phyloP scores from a whole-genome alignment of 169 alveolate genomes.

The Eimeria sp. region DNA sequence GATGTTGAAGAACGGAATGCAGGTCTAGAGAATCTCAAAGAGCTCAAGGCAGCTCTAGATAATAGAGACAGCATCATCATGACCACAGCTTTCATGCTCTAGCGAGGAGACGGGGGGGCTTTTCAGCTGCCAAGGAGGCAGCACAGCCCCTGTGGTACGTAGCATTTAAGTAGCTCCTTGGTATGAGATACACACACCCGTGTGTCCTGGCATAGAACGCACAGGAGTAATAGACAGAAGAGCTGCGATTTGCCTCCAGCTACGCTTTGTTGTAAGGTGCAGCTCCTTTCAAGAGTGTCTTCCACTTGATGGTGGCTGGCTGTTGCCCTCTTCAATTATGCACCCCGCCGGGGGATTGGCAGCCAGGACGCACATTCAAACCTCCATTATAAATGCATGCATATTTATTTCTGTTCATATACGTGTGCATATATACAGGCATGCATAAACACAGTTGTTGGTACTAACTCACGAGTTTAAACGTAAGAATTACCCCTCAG shows the following conservation, averaged over 20 bases:
- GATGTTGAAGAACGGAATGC: slow-evolving; percentile 56
- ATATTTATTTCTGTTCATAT: background rate
- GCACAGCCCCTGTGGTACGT: background rate
- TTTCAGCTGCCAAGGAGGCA: slow-evolving; percentile 4
- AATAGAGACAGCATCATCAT: slow-evolving; percentile 24
- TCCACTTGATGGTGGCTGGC: background rate
- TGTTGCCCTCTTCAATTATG: background rate
- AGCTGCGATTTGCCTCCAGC: background rate
- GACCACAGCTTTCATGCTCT: slow-evolving; percentile 74
- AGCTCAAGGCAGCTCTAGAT: slow-evolving; percentile 37
- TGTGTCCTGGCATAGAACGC: background rate
- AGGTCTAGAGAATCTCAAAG: slow-evolving; percentile 50
- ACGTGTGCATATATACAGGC: background rate
- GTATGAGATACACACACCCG: background rate
- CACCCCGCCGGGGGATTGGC: background rate
- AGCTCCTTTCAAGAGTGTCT: background rate
- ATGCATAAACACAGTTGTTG: background rate
- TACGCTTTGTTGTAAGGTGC: background rate
- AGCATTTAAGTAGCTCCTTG: background rate
- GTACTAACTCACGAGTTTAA: too few relatives aligned
- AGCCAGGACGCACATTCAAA: background rate
- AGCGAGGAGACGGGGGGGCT: background rate
- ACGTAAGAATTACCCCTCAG: background rate
- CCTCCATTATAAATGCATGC: background rate
- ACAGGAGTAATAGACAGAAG: background rate